Conservation (phyloP, 192 early-diverging fungal genomes). For the Coemansia sp. region DNA sequence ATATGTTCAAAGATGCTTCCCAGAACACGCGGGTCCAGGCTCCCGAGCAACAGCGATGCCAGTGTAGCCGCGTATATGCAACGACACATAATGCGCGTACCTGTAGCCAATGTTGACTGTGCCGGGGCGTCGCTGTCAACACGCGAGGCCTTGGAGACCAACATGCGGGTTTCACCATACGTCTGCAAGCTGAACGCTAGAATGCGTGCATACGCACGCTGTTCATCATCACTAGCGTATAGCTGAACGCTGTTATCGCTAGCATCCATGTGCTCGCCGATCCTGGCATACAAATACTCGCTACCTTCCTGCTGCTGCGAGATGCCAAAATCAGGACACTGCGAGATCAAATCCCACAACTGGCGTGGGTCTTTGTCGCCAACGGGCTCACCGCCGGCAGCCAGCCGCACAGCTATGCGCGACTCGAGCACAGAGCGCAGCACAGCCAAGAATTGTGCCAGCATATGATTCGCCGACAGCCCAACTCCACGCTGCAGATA, state of each 20-base stretch:
- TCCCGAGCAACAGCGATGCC: conserved; percentile 29
- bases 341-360: conserved; percentile 43
- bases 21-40: conserved; percentile 21
- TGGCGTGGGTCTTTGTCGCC: conserved; percentile 24
- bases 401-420: conserved; percentile 31
- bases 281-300: not conserved
- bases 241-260: not conserved
- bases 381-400: conserved; percentile 19
- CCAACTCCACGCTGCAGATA: conserved; percentile 26
- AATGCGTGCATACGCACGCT: conserved; percentile 27
- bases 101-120: not conserved
- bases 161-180: conserved; percentile 16
- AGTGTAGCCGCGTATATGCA: conserved; percentile 33
- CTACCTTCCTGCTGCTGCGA: not conserved
- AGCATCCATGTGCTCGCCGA: not conserved
- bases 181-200: conserved; percentile 32
- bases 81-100: conserved; percentile 29
- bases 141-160: not conserved
- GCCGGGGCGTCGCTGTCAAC: not conserved
- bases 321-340: not conserved
- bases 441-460: conserved; percentile 36
- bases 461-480: conserved; percentile 28
- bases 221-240: not conserved
- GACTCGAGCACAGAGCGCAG: conserved; percentile 50
- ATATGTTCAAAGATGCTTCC: conserved; percentile 32